Conservation (phyloP, 192 early-diverging fungal genomes). For the Funneliformis geosporum region DNA sequence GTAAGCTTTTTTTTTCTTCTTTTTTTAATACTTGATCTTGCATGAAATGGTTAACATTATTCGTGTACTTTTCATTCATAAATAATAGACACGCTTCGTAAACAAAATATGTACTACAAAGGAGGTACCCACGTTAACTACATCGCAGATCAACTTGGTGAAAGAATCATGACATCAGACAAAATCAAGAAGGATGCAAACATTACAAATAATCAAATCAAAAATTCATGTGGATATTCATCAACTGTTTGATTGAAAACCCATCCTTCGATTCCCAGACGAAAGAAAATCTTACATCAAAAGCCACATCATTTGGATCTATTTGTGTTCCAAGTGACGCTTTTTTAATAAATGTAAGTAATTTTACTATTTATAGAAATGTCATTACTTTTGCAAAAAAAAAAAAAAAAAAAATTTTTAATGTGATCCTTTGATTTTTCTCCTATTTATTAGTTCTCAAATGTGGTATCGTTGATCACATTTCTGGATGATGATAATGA, state of each 20-base stretch:
- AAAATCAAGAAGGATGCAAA: conserved; percentile 71
- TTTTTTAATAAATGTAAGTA: conserved; percentile 68
- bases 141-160: conserved; percentile 78
- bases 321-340: conserved; percentile 52
- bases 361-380: too few relatives aligned
- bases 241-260: conserved; percentile 48
- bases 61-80: too few relatives aligned
- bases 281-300: conserved; percentile 93
- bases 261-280: conserved; percentile 98
- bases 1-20: conserved; percentile 38
- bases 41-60: too few relatives aligned
- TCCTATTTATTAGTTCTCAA: conserved; percentile 61
- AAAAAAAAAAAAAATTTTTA: too few relatives aligned
- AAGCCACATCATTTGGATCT: conserved; percentile 74
- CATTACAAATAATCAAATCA: conserved; percentile 58
- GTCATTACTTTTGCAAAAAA: too few relatives aligned
- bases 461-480: conserved; percentile 83
- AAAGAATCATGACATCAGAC: conserved; percentile 63
- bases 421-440: too few relatives aligned
- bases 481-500: conserved; percentile 67
- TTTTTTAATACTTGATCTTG: too few relatives aligned
- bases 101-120: conserved; percentile 93
- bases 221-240: too few relatives aligned
- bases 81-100: conserved; percentile 66
- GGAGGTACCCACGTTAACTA: conserved; percentile 92